These are phyloP conservation scores for Wakefieldia striispora DNA, from an alignment of 768 basidiomycete genomes.

Conservation along the genomic window DNA sequence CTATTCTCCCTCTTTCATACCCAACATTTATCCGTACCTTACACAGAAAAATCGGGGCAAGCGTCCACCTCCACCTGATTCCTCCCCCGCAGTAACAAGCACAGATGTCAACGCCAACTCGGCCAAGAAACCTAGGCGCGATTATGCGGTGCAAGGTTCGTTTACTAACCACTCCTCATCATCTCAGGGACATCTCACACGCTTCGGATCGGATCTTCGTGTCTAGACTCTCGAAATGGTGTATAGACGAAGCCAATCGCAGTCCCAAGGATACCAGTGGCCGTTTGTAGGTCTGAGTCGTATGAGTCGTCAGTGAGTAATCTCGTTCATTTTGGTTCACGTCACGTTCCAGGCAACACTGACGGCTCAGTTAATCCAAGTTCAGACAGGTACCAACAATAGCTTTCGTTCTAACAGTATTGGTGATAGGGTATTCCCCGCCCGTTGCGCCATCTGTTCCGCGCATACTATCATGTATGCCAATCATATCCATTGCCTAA, in stretches of 20 bases:
- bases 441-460: no score
- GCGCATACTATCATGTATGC: no score
- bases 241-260: no score
- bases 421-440: no score
- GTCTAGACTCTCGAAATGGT: no score
- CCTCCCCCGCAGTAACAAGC: slow-evolving; percentile 30
- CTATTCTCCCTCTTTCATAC: not conserved
- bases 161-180: no score
- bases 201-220: no score
- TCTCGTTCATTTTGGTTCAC: not conserved
- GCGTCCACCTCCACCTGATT: slow-evolving; percentile 44
- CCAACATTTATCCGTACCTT: not conserved
- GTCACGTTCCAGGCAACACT: slow-evolving; percentile 6
- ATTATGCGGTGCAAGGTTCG: slow-evolving; percentile 16
- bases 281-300: slow-evolving; percentile 35
- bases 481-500: no score
- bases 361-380: not conserved
- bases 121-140: slow-evolving; percentile 40
- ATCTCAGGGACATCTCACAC: no score
- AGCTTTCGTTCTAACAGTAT: not conserved
- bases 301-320: slow-evolving; percentile 10
- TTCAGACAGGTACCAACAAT: not conserved
- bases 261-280: slow-evolving; percentile 45
- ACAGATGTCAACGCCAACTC: slow-evolving; percentile 33
- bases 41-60: slow-evolving; percentile 59